phyloP scores from a whole-genome alignment of 2,329 filamentous ascomycete species.

The Penicillium sp. region DNA sequence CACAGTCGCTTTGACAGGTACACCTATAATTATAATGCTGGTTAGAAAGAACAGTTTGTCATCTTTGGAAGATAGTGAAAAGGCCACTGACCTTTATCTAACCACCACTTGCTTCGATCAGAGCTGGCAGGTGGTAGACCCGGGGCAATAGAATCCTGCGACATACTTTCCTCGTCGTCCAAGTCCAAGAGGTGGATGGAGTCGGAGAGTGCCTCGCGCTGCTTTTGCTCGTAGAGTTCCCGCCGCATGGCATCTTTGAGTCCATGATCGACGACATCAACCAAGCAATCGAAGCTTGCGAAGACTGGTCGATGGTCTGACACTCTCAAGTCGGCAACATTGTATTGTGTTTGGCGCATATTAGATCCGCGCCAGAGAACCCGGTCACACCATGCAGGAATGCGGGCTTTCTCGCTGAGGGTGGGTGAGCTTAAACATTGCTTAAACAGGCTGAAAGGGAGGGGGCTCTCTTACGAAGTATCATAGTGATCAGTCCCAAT shows the following conservation, averaged over 20 bases:
- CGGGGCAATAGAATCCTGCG: conserved; percentile 81
- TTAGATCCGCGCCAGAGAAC: conserved; percentile 85
- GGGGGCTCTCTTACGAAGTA: conserved; percentile 74
- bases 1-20: conserved; percentile 75
- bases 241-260: conserved; percentile 73
- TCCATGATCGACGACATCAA: conserved; percentile 78
- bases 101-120: conserved; percentile 67
- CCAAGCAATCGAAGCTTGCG: conserved; percentile 81
- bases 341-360: conserved; percentile 80
- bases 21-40: conserved; percentile 50
- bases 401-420: conserved; percentile 82
- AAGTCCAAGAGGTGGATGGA: conserved; percentile 27
- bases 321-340: conserved; percentile 79
- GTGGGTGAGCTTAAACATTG: conserved; percentile 33
- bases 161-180: conserved; percentile 75
- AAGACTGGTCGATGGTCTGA: conserved; percentile 97
- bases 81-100: conserved; percentile 59
- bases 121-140: conserved; percentile 69
- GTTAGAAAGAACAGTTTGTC: too few relatives aligned
- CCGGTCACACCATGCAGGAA: conserved; percentile 96
- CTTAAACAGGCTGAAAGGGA: background rate
- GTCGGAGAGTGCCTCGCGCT: conserved; percentile 54
- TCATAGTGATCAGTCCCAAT: conserved; percentile 88
- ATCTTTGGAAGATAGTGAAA: too few relatives aligned
- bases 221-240: conserved; percentile 72